These are phyloP conservation scores for Solanum peruvianum DNA, from an alignment of 257 asterid species.

Conservation along the genomic window DNA sequence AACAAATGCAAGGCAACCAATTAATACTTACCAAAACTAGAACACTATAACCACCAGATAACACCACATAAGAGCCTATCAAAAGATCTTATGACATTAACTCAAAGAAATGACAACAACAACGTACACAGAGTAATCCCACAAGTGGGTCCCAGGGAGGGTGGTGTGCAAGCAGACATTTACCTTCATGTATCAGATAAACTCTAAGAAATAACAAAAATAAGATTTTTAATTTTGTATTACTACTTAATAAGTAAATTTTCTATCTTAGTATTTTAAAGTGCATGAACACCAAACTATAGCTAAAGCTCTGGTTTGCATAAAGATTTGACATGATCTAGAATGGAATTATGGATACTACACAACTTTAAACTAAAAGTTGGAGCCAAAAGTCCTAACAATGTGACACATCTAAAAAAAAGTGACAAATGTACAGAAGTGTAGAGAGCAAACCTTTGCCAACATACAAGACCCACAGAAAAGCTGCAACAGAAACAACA, in stretches of 20 bases:
- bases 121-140: not conserved
- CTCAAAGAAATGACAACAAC: not conserved
- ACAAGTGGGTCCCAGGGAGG: not conserved
- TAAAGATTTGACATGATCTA: not conserved
- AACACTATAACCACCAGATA: not conserved
- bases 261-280: not conserved
- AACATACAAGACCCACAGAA: slow-evolving; percentile 59
- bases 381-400: not conserved
- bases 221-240: not conserved
- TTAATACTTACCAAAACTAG: not conserved
- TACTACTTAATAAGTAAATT: not conserved
- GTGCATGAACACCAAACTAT: not conserved
- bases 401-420: not conserved
- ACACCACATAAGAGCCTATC: not conserved
- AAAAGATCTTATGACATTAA: not conserved
- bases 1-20: not conserved
- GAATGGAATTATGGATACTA: not conserved
- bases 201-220: not conserved
- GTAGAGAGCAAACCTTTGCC: slow-evolving; percentile 56
- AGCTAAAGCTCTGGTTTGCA: not conserved
- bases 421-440: not conserved
- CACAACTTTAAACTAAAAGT: not conserved
- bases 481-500: slow-evolving; percentile 57
- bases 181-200: not conserved
- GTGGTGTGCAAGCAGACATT: not conserved